Percentiles rank a stretch among this genome's conserved stretches.
phyloP scores from a whole-genome alignment of 441 rosid genomes.

The Pelargonium citronellum region DNA sequence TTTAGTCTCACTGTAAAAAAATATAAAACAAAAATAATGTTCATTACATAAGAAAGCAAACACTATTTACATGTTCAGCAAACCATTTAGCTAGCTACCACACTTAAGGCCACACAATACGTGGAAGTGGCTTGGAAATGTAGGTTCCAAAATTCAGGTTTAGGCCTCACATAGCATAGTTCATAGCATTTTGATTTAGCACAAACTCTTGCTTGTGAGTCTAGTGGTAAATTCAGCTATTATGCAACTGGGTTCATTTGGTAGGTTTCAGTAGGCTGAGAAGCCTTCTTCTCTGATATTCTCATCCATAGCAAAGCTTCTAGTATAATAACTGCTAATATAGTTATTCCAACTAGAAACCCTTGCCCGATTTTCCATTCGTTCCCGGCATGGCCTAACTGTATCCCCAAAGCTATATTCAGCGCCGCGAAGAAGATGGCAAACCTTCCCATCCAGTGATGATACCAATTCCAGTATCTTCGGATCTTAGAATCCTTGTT shows the following conservation, averaged over 20 bases:
- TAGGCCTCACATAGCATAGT: not conserved
- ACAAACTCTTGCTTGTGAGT: too few species aligned
- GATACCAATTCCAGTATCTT: constrained; percentile 84
- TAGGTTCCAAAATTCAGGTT: constrained; percentile 7
- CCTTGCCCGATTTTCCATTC: constrained; percentile 76
- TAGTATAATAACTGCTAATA: constrained; percentile 46
- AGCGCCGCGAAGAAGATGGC: constrained; percentile 70
- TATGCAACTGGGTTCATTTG: constrained; percentile 61
- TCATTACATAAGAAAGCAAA: too few species aligned
- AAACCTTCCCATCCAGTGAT: constrained; percentile 72
- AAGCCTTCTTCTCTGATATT: constrained; percentile 29
- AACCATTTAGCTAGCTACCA: not conserved
- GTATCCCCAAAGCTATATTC: constrained; percentile 61
- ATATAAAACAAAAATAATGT: too few species aligned
- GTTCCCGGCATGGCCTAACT: constrained; percentile 47
- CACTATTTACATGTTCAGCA: not conserved
- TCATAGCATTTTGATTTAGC: too few species aligned
- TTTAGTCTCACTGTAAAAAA: too few species aligned
- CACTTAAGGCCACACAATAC: not conserved
- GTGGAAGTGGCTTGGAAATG: not conserved
- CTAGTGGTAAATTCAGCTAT: not conserved
- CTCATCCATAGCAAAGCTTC: constrained; percentile 49
- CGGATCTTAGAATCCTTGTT: constrained; percentile 65
- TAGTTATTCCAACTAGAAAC: constrained; percentile 43
- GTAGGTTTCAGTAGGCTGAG: constrained; percentile 35